A percentile compares a stretch with the other conserved stretches of the same genome.
phyloP scores from a whole-genome alignment of 2,329 filamentous ascomycete genomes.

The Aureobasidium sp. region DNA sequence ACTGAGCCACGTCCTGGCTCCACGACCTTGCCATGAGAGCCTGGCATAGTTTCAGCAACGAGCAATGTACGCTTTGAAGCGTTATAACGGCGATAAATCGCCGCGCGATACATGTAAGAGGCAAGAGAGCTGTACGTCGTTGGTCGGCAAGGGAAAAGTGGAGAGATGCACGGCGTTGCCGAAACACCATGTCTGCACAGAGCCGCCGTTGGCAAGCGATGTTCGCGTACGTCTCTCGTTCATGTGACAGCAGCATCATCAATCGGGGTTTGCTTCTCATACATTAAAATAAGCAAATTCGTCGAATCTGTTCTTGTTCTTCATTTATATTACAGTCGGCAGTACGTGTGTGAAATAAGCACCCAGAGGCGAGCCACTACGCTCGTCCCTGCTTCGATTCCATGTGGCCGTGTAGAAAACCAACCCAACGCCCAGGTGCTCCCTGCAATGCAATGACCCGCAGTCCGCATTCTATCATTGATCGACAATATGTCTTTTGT shows the following conservation, averaged over 20 bases:
- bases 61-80: not conserved
- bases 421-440: not conserved
- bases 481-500: not conserved
- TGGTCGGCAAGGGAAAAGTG: slow-evolving; percentile 1
- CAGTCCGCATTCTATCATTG: not conserved
- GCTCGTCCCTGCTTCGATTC: not conserved
- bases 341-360: not conserved
- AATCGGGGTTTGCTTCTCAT: not conserved
- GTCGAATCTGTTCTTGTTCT: not conserved
- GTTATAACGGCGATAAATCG: not conserved
- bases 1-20: not conserved
- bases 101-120: not conserved
- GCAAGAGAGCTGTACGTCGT: not conserved
- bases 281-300: not conserved
- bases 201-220: not conserved
- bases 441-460: not conserved
- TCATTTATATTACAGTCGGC: slow-evolving; percentile 3
- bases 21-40: not conserved
- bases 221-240: not conserved
- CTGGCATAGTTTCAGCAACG: not conserved
- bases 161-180: slow-evolving; percentile 3
- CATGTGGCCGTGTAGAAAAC: not conserved
- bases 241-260: not conserved
- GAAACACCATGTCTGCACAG: not conserved
- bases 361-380: not conserved